Conservation (phyloP, 306 rosid species). For the Prosopis cineraria region DNA sequence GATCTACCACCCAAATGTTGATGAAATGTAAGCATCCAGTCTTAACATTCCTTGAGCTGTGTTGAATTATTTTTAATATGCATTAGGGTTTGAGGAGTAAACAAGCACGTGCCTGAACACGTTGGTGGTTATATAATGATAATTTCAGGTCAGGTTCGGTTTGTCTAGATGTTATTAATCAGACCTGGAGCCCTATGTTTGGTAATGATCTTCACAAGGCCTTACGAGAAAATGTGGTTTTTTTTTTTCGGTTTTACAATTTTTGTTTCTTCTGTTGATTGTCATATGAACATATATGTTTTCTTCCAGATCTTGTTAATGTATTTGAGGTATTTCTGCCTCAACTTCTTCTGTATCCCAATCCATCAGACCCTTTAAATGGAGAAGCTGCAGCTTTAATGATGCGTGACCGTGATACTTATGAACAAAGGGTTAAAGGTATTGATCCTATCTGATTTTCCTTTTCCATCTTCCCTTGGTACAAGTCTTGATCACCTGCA, state of each 20-base stretch:
- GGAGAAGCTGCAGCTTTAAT: slow-evolving; percentile 64
- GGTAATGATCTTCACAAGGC: slow-evolving; percentile 39
- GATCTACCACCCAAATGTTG: slow-evolving; percentile 67
- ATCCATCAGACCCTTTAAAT: slow-evolving; percentile 64
- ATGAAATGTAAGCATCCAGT: slow-evolving; percentile 50
- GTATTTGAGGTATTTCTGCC: slow-evolving; percentile 66
- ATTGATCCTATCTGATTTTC: slow-evolving; percentile 25
- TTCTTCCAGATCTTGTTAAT: slow-evolving; percentile 60
- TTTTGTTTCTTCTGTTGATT: slow-evolving; percentile 8
- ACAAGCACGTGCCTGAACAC: slow-evolving; percentile 19
- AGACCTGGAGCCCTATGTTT: slow-evolving; percentile 70
- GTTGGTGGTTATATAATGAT: slow-evolving; percentile 22
- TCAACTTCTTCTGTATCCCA: slow-evolving; percentile 63
- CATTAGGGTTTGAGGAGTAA: slow-evolving; percentile 16
- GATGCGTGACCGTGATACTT: slow-evolving; percentile 54
- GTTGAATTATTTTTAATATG: slow-evolving; percentile 3
- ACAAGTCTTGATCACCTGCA: background rate
- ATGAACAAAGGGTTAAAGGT: slow-evolving; percentile 65
- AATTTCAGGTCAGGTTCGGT: slow-evolving; percentile 66
- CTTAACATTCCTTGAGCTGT: slow-evolving; percentile 11
- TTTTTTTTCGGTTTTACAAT: slow-evolving; percentile 14
- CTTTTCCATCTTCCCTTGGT: slow-evolving; percentile 24
- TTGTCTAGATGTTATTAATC: slow-evolving; percentile 68
- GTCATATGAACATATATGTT: slow-evolving; percentile 17
- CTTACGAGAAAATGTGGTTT: slow-evolving; percentile 4